phyloP scores from a whole-genome alignment of 2,329 filamentous ascomycete genomes.

The Venturiaceae sp. region DNA sequence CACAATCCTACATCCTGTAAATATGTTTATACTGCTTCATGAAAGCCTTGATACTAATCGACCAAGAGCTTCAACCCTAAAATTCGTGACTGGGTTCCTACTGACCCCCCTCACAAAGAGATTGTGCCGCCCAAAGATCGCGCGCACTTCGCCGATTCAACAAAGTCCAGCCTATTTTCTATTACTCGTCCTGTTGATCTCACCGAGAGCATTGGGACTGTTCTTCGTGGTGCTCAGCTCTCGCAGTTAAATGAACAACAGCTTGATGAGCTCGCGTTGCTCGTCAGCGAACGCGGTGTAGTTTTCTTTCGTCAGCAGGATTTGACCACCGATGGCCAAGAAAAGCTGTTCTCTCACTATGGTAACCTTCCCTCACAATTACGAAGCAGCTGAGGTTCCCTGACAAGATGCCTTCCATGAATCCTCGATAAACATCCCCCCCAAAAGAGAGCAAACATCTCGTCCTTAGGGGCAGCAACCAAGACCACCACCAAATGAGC shows the following conservation, averaged over 20 bases:
- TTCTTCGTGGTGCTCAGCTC: conserved; percentile 31
- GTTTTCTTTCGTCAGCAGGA: conserved; percentile 22
- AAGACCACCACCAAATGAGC: too few relatives aligned
- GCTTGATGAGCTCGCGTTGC: conserved; percentile 40
- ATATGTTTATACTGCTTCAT: too few relatives aligned
- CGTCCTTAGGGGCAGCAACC: too few relatives aligned
- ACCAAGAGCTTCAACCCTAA: too few relatives aligned
- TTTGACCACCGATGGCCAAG: neutral
- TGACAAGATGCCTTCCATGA: neutral
- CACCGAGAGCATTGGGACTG: conserved; percentile 29
- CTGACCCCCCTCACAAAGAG: neutral
- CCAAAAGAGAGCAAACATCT: too few relatives aligned
- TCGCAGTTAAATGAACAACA: conserved; percentile 34
- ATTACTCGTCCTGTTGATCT: conserved; percentile 20
- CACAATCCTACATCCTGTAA: too few relatives aligned
- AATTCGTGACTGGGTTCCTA: neutral
- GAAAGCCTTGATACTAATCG: too few relatives aligned
- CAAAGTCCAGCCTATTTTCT: conserved; percentile 28
- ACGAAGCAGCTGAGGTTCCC: neutral
- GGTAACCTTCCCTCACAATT: neutral
- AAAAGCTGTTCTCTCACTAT: neutral
- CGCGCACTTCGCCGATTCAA: conserved; percentile 27
- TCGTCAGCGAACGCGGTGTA: conserved; percentile 38
- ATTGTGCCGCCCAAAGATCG: neutral
- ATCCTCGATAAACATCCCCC: too few relatives aligned